Evolutionary conservation across 495 filamentous ascomycete genomes (phyloP), one percentile per base, ranked within the genome.

Genomic region (Aspergillus steynii): DNA sequence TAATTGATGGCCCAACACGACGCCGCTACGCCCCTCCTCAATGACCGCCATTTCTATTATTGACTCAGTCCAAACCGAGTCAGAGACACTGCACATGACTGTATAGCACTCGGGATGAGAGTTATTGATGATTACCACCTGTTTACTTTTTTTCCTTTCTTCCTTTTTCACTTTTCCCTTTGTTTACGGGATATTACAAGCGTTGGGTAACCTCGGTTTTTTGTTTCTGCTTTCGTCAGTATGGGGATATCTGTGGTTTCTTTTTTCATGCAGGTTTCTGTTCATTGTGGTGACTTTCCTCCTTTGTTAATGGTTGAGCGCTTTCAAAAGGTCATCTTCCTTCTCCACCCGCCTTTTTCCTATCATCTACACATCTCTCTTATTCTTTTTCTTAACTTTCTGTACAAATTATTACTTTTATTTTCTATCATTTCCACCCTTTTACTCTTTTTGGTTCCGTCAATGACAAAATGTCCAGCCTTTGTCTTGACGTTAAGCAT

Each of bases 161-260:
- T 8, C 8, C 10, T 7, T 37, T 12, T 37, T 37, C 2, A 4
- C 4, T 42, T 42, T 42, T 2, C 37, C 14, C 14, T 42, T 58
- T 46, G 29, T 42, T n/a, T 55, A 51, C 46, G 28, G 61, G 62
- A 57, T 62, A 60, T 59, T 68, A 42, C 64, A 65, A 70, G 68
- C 65, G 68, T 61, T 59, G 49, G 62, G 63, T 34, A 45, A 45
- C 53, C 46, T 55, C 20, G 20, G 37, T 14, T 42, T 42, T 15
- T 42, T 12, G 1, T 14, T 42, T 42, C 20, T 20, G 20, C 20
- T 20, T 42, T 42, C 37, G 4, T 15, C 14, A 12, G 31, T 7
- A 8, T 14, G 9, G 37, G 37, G 37, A 14, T 12, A 42, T 42
- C 20, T 20, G 20, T 20, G 20, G 37, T 14, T 42, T 42, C 37